phyloP scores from a whole-genome alignment of 192 early-diverging fungal genomes.

The Borealophlyctis nickersoniae region DNA sequence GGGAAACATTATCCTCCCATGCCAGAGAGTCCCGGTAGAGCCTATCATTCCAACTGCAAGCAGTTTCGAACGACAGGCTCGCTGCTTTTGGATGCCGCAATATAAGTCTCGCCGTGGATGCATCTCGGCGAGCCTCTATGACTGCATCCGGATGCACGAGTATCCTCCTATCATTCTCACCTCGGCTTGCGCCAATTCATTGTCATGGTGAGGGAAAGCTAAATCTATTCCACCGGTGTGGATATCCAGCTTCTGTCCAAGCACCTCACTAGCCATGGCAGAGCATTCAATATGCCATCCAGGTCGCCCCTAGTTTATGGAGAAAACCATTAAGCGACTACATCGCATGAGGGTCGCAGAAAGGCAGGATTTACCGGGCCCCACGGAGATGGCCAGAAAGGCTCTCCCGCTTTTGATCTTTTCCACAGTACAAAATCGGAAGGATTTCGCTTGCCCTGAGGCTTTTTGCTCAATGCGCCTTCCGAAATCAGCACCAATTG shows the following conservation, averaged over 20 bases:
- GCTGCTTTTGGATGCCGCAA: no score
- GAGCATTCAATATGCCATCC: slow-evolving; percentile 99
- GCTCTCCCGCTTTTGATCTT: slow-evolving; percentile 87
- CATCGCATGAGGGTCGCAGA: neutral
- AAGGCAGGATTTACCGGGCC: slow-evolving; percentile 46
- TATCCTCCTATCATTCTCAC: no score
- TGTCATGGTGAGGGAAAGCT: slow-evolving; percentile 98
- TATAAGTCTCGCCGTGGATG: no score
- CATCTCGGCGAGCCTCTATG: no score
- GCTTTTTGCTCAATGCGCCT: slow-evolving; percentile 66
- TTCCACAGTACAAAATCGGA: slow-evolving; percentile 99
- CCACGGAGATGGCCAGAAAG: slow-evolving; percentile 92
- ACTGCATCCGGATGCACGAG: no score
- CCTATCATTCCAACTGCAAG: no score
- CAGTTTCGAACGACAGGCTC: no score
- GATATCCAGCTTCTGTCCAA: slow-evolving; percentile 87
- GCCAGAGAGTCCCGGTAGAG: slow-evolving; percentile 7
- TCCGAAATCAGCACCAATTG: no score
- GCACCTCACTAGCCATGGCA: slow-evolving; percentile 91
- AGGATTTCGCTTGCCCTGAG: slow-evolving; percentile 63
- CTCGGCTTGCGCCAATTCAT: slow-evolving; percentile 95
- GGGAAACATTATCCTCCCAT: slow-evolving; percentile 3
- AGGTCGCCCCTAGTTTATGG: slow-evolving; percentile 72
- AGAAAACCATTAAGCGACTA: slow-evolving; percentile 10
- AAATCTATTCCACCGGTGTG: slow-evolving; percentile 96